Base-by-base conservation (phyloP, 2,329 filamentous ascomycete genomes). In the Colletotrichum euphorbiae region DNA sequence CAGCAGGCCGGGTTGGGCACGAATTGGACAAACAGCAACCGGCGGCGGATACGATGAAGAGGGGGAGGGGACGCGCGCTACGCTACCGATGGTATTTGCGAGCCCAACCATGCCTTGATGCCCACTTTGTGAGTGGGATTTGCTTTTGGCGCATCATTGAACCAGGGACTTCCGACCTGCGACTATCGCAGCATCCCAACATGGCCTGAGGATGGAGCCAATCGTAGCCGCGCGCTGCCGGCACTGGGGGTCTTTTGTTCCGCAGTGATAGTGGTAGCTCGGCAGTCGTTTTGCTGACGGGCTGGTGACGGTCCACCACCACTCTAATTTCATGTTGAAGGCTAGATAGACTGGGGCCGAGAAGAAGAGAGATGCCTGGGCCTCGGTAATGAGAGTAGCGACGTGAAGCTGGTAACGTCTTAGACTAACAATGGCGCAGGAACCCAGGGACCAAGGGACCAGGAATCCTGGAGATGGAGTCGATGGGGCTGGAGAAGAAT, bases 21-120 rank as follows among this genome's bases (percentile, higher is more conserved):
- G 54, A 71, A 71, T 60, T 63, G 42, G 66, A 66, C 66, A 69
- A 66, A 63, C 48, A 69, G n/a, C n/a, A 69, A 68, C 42, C 40
- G 31, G 62, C 45, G 24, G 66, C 69, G 58, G 52, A 60, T 52
- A 55, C 63, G 68, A 71, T 67, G 46, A 52, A 36, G 48, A 61
- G 46, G 58, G 46, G 55, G 28, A 57, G 67, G 68, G 62, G 54
- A 64, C 66, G 62, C 66, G 62, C 66, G 55, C 66, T 66, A 69
- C 66, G 55, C 66, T 66, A 69, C 48, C 54, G 57, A 55, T 54
- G n/a, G 56, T 48, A 56, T 66, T 31, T 66, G 50, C 50, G 66
- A 59, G 70, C 70, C 70, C 68, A 71, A 71, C 69, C 64, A 70
- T 71, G 70, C 57, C 70, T 70, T 71, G 70, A 70, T 71, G 70